Evolutionary conservation across 2,329 filamentous ascomycete species (phyloP).

Genomic region (Stromatinia cepivora): DNA sequence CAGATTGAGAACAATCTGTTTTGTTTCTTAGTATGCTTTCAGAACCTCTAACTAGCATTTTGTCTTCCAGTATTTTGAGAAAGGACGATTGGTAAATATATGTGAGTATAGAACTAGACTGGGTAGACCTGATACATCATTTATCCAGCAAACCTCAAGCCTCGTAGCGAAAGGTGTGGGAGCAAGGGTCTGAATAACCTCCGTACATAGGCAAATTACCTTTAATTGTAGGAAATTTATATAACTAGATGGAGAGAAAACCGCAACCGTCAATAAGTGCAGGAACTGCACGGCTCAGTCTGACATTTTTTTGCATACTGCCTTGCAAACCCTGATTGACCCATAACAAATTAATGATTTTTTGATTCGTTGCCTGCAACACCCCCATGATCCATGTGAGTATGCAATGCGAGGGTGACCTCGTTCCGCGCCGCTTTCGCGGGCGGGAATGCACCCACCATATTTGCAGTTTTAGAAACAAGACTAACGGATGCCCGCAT

Average conservation of each 20-base stretch:
- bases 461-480: conserved; percentile 27
- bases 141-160: not conserved
- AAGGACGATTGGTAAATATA: not conserved
- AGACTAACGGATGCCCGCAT: conserved; percentile 38
- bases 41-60: not conserved
- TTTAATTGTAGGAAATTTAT: not conserved
- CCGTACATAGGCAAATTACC: not conserved
- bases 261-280: not conserved
- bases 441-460: conserved; percentile 36
- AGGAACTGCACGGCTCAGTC: conserved; percentile 6
- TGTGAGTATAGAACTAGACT: not conserved
- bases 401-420: conserved; percentile 23
- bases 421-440: conserved; percentile 37
- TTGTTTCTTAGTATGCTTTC: not conserved
- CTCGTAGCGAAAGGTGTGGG: not conserved
- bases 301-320: conserved; percentile 5
- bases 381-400: conserved; percentile 11
- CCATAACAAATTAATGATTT: not conserved
- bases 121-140: not conserved
- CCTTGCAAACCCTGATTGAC: not conserved
- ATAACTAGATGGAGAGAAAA: not conserved
- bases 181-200: not conserved
- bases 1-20: not conserved
- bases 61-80: not conserved
- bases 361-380: not conserved